Evolutionary conservation across 106 monocot species (phyloP).

Genomic region (Cymbidium sinense): DNA sequence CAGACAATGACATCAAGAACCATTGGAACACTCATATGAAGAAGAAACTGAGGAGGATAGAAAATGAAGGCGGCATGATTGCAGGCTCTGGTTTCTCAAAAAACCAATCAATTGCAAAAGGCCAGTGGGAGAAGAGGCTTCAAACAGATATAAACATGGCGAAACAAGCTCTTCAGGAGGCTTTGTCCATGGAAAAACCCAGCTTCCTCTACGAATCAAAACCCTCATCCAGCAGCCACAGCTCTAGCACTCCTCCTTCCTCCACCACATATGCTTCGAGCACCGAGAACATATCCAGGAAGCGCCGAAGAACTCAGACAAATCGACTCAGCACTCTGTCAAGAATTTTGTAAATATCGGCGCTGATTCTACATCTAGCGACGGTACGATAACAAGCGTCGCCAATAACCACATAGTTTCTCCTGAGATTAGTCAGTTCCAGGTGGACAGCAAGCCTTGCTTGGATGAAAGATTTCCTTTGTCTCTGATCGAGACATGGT

Average conservation of each 20-base stretch:
- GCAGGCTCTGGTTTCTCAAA: background rate
- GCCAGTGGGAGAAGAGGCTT: slow-evolving; percentile 25
- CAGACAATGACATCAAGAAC: slow-evolving; percentile 10
- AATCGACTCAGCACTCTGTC: background rate
- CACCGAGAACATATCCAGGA: slow-evolving; percentile 28
- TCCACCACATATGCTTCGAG: slow-evolving; percentile 19
- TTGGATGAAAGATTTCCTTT: background rate
- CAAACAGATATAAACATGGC: slow-evolving; percentile 25
- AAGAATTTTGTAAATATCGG: too few species aligned
- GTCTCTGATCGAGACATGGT: slow-evolving; percentile 16
- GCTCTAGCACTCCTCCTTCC: background rate
- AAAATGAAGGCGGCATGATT: background rate
- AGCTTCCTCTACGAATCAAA: slow-evolving; percentile 2
- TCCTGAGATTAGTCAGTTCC: background rate
- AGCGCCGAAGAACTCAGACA: background rate
- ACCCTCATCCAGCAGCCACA: slow-evolving; percentile 4
- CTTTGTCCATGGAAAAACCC: slow-evolving; percentile 8
- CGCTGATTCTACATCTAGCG: background rate
- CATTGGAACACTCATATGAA: slow-evolving; percentile 8
- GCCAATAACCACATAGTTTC: too few species aligned
- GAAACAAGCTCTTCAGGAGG: slow-evolving; percentile 24
- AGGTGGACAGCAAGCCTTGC: slow-evolving; percentile 6
- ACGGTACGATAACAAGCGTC: background rate
- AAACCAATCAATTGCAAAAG: background rate
- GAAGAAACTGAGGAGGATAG: slow-evolving; percentile 1